A percentile compares a stretch with the other conserved stretches of the same genome.
Evolutionary conservation across 75 land plant species (phyloP).

Genomic region (Sequoiadendron giganteum): DNA sequence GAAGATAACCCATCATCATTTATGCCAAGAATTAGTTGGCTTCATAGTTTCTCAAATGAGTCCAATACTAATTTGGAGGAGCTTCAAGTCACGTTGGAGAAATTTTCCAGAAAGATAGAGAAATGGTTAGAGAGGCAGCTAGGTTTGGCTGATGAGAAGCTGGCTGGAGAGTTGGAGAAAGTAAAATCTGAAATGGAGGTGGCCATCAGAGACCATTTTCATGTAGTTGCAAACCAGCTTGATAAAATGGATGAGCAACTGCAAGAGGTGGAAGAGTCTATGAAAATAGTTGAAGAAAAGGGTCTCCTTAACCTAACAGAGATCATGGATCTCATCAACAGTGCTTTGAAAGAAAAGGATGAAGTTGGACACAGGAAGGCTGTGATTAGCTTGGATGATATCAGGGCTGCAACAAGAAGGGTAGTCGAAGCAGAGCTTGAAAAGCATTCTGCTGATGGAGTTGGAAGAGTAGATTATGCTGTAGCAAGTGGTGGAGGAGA

Average conservation of each 20-base stretch:
- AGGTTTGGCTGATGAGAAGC: constrained; percentile 32
- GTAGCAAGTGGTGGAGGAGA: constrained; percentile 74
- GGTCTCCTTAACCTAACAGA: constrained; percentile 52
- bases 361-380: constrained; percentile 22
- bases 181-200: constrained; percentile 41
- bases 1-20: background rate
- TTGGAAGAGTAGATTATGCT: constrained; percentile 92
- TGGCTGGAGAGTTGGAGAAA: constrained; percentile 44
- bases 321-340: constrained; percentile 41
- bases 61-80: constrained; percentile 11
- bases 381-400: constrained; percentile 62
- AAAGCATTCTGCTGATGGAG: constrained; percentile 96
- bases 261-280: constrained; percentile 34
- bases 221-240: constrained; percentile 20
- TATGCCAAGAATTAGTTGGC: background rate
- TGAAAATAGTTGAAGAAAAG: constrained; percentile 30
- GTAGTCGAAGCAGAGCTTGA: constrained; percentile 76
- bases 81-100: constrained; percentile 81
- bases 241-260: constrained; percentile 20
- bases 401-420: constrained; percentile 55
- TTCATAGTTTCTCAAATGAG: background rate
- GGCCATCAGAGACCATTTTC: constrained; percentile 25
- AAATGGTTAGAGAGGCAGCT: constrained; percentile 41
- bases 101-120: constrained; percentile 66
- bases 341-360: constrained; percentile 35